These are phyloP conservation scores for Citeromyces matritensis DNA, from an alignment of 805 yeast genomes.

Conservation along the genomic window DNA sequence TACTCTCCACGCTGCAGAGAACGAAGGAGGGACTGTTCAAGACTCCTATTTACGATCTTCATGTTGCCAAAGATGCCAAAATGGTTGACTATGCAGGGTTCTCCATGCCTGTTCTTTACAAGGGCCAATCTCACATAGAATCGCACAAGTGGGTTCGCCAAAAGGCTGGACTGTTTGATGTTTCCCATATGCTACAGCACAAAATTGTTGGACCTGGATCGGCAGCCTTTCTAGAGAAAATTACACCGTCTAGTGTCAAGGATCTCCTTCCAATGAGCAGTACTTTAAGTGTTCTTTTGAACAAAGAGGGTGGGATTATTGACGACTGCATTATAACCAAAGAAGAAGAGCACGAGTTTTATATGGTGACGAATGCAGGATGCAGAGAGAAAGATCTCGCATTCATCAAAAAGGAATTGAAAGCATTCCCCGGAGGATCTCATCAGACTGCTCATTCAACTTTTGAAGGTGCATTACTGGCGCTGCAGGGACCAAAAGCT, in stretches of 20 bases:
- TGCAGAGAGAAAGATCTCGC: constrained; percentile 69
- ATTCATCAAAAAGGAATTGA: constrained; percentile 42
- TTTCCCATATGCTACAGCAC: constrained; percentile 96
- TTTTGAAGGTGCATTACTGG: constrained; percentile 66
- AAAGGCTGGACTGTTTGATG: constrained; percentile 87
- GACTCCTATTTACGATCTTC: constrained; percentile 77
- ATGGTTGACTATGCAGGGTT: constrained; percentile 97
- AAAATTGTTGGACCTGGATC: constrained; percentile 56
- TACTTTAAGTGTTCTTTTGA: constrained; percentile 64
- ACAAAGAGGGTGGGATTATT: constrained; percentile 66
- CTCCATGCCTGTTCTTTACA: constrained; percentile 85
- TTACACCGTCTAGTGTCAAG: constrained; percentile 82
- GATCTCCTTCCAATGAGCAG: constrained; percentile 40
- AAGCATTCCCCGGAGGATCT: constrained; percentile 10
- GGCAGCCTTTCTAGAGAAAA: constrained; percentile 49
- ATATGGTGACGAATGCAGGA: constrained; percentile 93
- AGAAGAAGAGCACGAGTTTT: constrained; percentile 55
- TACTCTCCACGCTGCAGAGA: constrained; percentile 4
- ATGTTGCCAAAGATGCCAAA: constrained; percentile 65
- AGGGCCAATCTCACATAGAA: constrained; percentile 75
- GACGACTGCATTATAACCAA: constrained; percentile 90
- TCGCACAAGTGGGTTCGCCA: constrained; percentile 91
- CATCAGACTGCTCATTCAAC: constrained; percentile 18
- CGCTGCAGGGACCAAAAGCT: constrained; percentile 88
- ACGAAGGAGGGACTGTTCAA: constrained; percentile 18